Evolutionary conservation across 805 yeast species (phyloP), one percentile per base, ranked within the genome.

Genomic region (Candida coquimbonensis): DNA sequence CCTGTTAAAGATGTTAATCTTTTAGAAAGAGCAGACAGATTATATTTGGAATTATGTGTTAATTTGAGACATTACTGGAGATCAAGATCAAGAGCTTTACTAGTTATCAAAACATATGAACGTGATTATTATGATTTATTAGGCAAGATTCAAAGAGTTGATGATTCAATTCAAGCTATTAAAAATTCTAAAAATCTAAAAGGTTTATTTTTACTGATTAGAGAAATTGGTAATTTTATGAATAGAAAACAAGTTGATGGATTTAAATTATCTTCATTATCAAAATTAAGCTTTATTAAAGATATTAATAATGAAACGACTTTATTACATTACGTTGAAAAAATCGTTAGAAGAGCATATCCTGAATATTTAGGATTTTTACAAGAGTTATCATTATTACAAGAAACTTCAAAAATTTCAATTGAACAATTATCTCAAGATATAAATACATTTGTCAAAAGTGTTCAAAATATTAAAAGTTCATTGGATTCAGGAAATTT

Each of bases 161-260:
- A 83, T 54, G 75, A 70, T 40, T 83, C 85, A 0, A 72, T 81
- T 21, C 75, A 70, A 29, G 69, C 74, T 27, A 67, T 85, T 24
- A 70, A 67, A 43, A 64, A 68, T 13, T 82, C 88, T 0, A 55
- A 68, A 16, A 72, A 77, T 35, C 71, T 85, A 56, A 72, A 77
- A 50, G 70, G 72, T 44, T 75, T 84, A 3, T 73, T 85, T 49
- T 80, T 76, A 50, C 76, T 85, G 38, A 81, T 85, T 49, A 75
- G 82, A 52, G 80, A 81, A 13, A 77, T 85, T 46, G 95, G 93
- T 50, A 85, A 85, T 55, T 83, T 77, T 54, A 85, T 85, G 93
- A 85, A 85, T 59, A 70, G 82, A 5, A 84, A 81, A 55, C 74
- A 75, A 50, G 89, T 87, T 0, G 70, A 70, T 32, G 95, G 95